Evolutionary conservation across 768 basidiomycete species (phyloP).

Genomic region (Kwoniella pini): DNA sequence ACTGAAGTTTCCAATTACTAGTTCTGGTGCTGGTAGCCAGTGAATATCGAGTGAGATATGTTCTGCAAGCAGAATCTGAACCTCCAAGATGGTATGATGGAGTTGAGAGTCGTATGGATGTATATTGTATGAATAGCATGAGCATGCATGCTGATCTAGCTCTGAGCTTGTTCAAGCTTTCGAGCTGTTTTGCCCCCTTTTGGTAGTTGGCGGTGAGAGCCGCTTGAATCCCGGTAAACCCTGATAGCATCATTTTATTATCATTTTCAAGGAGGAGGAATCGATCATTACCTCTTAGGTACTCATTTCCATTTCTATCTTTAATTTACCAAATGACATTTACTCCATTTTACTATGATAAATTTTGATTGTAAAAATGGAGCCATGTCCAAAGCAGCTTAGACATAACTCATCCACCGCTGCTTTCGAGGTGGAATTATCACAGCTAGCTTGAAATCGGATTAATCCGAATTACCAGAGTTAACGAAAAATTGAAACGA

Average conservation of each 20-base stretch:
- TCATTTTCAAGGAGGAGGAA: neutral
- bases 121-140: no score
- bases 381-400: neutral
- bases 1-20: neutral
- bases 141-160: no score
- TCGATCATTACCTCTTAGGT: constrained; percentile 17
- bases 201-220: no score
- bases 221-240: no score
- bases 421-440: neutral
- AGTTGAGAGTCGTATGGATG: no score
- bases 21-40: neutral
- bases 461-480: constrained; percentile 6
- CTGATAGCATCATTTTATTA: no score
- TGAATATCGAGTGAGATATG: no score
- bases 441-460: neutral
- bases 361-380: neutral
- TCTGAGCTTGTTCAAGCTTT: no score
- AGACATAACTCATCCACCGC: neutral
- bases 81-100: no score
- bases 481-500: no score
- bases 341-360: neutral
- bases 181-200: no score
- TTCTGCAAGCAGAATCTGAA: no score
- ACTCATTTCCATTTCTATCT: constrained; percentile 5
- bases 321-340: neutral